Evolutionary conservation across 2,329 filamentous ascomycete species (phyloP).

Genomic region (Aspergillus tanneri): DNA sequence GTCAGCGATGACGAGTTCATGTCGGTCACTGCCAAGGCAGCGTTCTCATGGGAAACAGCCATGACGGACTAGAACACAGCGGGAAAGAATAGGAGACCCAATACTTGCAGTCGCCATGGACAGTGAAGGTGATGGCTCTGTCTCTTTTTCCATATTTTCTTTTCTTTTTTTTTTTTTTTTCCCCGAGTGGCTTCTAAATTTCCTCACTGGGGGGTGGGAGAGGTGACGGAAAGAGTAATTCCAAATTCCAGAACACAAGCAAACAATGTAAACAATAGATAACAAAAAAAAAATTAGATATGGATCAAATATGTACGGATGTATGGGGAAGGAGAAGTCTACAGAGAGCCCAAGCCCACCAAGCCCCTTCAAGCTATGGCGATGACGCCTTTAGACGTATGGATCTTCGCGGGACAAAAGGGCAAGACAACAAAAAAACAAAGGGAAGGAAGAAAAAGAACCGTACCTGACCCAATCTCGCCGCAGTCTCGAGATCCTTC

Average conservation of each 20-base stretch:
- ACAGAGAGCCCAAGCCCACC: slow-evolving; percentile 2
- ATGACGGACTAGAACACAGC: slow-evolving; percentile 33
- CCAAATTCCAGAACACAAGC: slow-evolving; percentile 14
- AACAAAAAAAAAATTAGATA: background rate
- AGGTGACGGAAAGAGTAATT: slow-evolving; percentile 1
- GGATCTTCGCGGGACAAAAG: too few species aligned
- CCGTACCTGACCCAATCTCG: slow-evolving; percentile 87
- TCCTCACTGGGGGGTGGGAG: too few species aligned
- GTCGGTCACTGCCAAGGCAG: slow-evolving; percentile 19
- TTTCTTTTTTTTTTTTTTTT: too few species aligned
- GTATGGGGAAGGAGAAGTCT: background rate
- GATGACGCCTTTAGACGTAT: background rate
- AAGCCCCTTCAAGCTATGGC: background rate
- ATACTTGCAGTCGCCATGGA: slow-evolving; percentile 24
- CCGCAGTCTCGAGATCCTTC: slow-evolving; percentile 81
- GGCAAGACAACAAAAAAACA: too few species aligned
- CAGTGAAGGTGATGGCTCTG: too few species aligned
- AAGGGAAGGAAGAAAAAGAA: slow-evolving; percentile 8
- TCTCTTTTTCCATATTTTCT: too few species aligned
- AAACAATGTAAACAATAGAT: slow-evolving; percentile 14
- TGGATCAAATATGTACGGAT: background rate
- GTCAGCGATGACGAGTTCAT: slow-evolving; percentile 60
- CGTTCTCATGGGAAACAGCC: slow-evolving; percentile 24
- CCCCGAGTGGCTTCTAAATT: too few species aligned
- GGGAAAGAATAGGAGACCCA: slow-evolving; percentile 29